Base-by-base conservation (phyloP, 306 rosid species). In the Cyamopsis tetragonoloba region DNA sequence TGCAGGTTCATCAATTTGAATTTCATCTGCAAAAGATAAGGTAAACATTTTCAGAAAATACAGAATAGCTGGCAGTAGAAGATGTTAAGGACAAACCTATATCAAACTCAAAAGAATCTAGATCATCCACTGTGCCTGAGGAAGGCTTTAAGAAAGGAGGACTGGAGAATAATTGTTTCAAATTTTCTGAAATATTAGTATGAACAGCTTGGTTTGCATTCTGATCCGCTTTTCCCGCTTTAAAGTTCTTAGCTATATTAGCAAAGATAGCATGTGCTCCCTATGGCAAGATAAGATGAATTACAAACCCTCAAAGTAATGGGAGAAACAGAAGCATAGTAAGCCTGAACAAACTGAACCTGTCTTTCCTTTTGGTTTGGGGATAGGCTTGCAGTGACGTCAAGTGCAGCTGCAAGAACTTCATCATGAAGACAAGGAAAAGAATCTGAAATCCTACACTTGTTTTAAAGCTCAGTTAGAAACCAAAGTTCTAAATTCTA, bases 111-210 rank as follows among this genome's bases (percentile, higher is more conserved):
- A 79, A 6, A 24, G 47, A 50, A 51, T 70, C 86, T 71, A 57
- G 81, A 57, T 20, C 73, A 79, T 83, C 82, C 22, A 24, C 62
- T 38, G 70, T 53, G 23, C 38, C 76, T 13, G 67, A 46, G 48
- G 82, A 80, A 71, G 92, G 75, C 81, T 92, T 92, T 62, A 87
- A 79, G 85, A 89, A 92, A 7, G 92, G 98, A 57, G 96, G 98
- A 78, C 26, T 68, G 69, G 96, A 85, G 84, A 84, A 92, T 47
- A 89, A 68, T 73, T 71, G 83, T 68, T 85, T 87, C 34, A 92
- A 71, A 75, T 79, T 80, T 14, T 49, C 77, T 65, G 66, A 44
- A 54, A 22, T 56, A 42, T 35, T 23, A 73, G 59, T 34, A 53
- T 71, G 77, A 62, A 31, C 78, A 37, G 62, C 71, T 44, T 44